Conservation (phyloP, 768 basidiomycete genomes). For the Tricholoma saponaceum region DNA sequence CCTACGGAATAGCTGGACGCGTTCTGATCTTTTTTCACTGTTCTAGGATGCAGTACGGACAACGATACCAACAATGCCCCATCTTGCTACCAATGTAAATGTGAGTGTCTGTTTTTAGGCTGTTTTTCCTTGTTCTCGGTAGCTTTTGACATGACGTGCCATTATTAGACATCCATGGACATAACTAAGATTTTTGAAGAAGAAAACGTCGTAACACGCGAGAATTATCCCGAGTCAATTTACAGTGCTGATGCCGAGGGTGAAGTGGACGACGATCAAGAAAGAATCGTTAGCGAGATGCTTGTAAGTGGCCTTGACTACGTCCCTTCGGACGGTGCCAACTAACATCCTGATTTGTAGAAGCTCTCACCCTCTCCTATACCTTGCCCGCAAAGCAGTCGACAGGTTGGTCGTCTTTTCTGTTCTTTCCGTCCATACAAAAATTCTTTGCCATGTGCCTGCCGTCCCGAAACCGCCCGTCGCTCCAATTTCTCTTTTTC, state of each 20-base stretch:
- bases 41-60: neutral
- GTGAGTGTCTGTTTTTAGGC: neutral
- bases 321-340: neutral
- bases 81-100: neutral
- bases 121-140: neutral
- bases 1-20: neutral
- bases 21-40: neutral
- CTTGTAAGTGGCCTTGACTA: constrained; percentile 9
- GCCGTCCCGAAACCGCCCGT: neutral
- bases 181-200: constrained; percentile 5
- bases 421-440: neutral
- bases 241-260: constrained; percentile 16
- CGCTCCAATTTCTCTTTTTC: neutral
- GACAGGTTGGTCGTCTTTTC: neutral
- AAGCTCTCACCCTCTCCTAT: neutral
- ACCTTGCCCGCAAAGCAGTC: neutral
- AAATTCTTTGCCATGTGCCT: neutral
- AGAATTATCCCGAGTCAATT: neutral
- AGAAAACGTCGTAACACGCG: neutral
- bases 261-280: constrained; percentile 17
- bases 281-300: neutral
- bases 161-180: neutral
- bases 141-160: neutral
- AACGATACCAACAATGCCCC: neutral
- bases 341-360: neutral